These are phyloP conservation scores for Tripterygium wilfordii DNA, from an alignment of 177 flowering plant species.

Conservation along the genomic window DNA sequence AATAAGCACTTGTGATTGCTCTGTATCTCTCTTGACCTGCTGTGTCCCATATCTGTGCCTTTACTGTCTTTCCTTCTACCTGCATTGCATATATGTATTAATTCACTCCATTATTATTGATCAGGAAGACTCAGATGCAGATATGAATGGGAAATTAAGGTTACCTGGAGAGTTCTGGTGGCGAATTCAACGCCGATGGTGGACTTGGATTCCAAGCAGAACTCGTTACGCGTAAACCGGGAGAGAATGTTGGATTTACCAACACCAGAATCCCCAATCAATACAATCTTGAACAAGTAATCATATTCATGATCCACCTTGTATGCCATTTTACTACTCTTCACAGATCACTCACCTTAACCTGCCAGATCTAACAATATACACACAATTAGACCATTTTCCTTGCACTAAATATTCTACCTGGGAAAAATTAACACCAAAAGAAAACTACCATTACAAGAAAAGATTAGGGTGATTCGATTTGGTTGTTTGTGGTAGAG, in stretches of 20 bases:
- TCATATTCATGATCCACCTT: slow-evolving; percentile 69
- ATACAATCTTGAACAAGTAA: slow-evolving; percentile 68
- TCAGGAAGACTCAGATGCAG: not conserved
- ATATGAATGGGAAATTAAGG: not conserved
- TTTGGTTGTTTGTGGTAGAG: too few relatives aligned
- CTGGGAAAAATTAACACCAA: too few relatives aligned
- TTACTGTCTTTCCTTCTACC: slow-evolving; percentile 64
- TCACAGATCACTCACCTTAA: too few relatives aligned
- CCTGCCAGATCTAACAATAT: slow-evolving; percentile 7
- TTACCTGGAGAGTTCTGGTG: slow-evolving; percentile 60
- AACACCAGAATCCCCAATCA: slow-evolving; percentile 70
- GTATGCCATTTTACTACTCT: slow-evolving; percentile 54
- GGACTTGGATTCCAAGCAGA: slow-evolving; percentile 66
- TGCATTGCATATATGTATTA: too few relatives aligned
- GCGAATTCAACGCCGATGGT: slow-evolving; percentile 75
- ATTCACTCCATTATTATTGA: too few relatives aligned
- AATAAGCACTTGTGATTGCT: slow-evolving; percentile 68
- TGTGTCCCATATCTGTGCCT: slow-evolving; percentile 69
- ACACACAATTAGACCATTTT: too few relatives aligned
- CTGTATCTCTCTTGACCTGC: slow-evolving; percentile 65
- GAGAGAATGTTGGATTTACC: slow-evolving; percentile 73
- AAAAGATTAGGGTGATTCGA: too few relatives aligned
- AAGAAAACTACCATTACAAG: too few relatives aligned
- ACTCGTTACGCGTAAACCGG: slow-evolving; percentile 61
- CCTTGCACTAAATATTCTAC: too few relatives aligned